Conservation (phyloP, 2,329 filamentous ascomycete species). For the Neofusicoccum sp. region DNA sequence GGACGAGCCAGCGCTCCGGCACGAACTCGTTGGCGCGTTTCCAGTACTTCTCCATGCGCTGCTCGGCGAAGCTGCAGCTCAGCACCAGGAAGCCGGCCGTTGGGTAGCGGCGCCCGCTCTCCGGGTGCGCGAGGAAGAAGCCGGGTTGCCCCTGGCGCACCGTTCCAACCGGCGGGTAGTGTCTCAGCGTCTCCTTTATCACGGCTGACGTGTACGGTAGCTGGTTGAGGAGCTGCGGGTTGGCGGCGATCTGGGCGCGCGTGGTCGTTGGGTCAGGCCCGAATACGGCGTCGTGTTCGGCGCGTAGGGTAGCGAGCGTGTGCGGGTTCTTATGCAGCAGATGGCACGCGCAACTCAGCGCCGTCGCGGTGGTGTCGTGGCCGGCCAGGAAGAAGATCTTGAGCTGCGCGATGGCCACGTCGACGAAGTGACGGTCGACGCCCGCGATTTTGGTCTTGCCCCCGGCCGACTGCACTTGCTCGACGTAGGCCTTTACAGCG, state of each 20-base stretch:
- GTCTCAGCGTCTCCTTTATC: conserved; percentile 38
- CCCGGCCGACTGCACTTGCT: no score
- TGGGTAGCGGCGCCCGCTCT: not conserved
- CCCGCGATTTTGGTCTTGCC: not conserved
- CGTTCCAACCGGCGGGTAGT: conserved; percentile 31
- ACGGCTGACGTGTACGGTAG: conserved; percentile 36
- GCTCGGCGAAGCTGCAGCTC: not conserved
- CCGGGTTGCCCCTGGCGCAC: not conserved
- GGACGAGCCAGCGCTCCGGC: conserved; percentile 4
- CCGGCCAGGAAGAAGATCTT: conserved; percentile 38
- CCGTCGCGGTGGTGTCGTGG: conserved; percentile 37
- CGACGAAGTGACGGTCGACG: not conserved
- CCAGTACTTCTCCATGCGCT: not conserved
- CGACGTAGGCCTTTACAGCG: not conserved
- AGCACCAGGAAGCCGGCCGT: not conserved
- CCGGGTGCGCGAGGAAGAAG: not conserved
- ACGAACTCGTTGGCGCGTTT: conserved; percentile 15
- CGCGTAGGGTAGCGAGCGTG: conserved; percentile 27
- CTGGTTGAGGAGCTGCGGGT: conserved; percentile 33
- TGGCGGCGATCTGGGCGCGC: conserved; percentile 20
- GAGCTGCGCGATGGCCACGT: conserved; percentile 26
- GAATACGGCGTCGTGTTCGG: conserved; percentile 36
- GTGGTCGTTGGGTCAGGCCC: conserved; percentile 26
- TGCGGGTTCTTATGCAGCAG: conserved; percentile 31
- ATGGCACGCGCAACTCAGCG: conserved; percentile 33